These are phyloP conservation scores for Vitellaria paradoxa DNA, from an alignment of 179 eudicot species.

Conservation along the genomic window DNA sequence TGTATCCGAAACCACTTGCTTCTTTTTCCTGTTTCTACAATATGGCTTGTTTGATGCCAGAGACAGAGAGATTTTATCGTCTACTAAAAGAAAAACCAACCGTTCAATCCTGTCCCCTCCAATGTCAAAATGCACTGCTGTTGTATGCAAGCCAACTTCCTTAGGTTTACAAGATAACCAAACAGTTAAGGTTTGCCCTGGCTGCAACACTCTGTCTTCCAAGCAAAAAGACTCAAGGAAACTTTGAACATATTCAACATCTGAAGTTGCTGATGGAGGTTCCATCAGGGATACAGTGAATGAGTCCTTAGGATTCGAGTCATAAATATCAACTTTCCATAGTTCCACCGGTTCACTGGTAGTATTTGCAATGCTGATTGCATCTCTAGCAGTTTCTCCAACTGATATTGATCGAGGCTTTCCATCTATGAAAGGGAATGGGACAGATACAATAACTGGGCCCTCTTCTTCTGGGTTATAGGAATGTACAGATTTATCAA, in stretches of 20 bases:
- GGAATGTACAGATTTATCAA: conserved; percentile 51
- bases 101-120: conserved; percentile 67
- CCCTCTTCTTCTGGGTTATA: conserved; percentile 70
- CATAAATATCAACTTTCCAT: conserved; percentile 67
- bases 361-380: conserved; percentile 63
- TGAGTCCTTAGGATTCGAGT: conserved; percentile 70
- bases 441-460: conserved; percentile 57
- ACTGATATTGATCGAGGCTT: conserved; percentile 65
- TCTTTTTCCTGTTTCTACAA: conserved; percentile 41
- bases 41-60: conserved; percentile 65
- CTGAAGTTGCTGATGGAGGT: conserved; percentile 51
- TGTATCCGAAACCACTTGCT: conserved; percentile 30
- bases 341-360: conserved; percentile 55
- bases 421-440: conserved; percentile 60
- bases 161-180: conserved; percentile 87
- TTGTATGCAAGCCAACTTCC: conserved; percentile 66
- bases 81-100: conserved; percentile 69
- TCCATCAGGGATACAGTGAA: conserved; percentile 77
- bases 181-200: conserved; percentile 47
- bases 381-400: conserved; percentile 45
- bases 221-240: conserved; percentile 52
- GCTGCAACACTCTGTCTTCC: conserved; percentile 71
- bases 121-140: conserved; percentile 70
- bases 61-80: conserved; percentile 68
- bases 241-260: conserved; percentile 36